Evolutionary conservation across 1,284 basidiomycete species (phyloP).

Genomic region (Rhodotorula sp.): DNA sequence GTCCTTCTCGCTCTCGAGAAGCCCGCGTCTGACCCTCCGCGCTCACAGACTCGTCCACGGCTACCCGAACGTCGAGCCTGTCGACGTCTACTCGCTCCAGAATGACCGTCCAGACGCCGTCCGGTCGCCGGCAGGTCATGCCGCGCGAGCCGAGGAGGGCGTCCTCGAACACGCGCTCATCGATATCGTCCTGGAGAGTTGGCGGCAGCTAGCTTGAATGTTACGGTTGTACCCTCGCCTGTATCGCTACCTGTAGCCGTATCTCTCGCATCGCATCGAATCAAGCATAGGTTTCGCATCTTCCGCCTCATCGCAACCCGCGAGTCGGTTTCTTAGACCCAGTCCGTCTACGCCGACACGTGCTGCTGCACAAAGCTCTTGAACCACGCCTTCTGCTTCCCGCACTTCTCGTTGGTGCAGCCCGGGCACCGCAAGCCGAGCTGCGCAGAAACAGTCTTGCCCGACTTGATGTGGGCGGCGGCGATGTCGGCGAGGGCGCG

Average conservation of each 20-base stretch:
- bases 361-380: constrained; percentile 9
- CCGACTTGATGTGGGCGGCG: constrained; percentile 68
- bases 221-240: too few relatives aligned
- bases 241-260: too few relatives aligned
- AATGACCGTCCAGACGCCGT: constrained; percentile 14
- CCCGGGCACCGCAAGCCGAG: constrained; percentile 87
- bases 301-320: too few relatives aligned
- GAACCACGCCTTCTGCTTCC: constrained; percentile 85
- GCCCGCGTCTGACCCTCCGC: background rate
- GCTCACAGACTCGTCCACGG: background rate
- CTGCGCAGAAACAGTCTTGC: constrained; percentile 65
- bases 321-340: too few relatives aligned
- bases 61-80: constrained; percentile 7
- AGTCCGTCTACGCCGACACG: background rate
- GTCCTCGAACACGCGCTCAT: constrained; percentile 8
- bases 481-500: constrained; percentile 94
- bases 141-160: constrained; percentile 17
- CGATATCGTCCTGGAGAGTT: constrained; percentile 16
- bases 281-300: too few relatives aligned
- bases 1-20: too few relatives aligned
- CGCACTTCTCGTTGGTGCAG: constrained; percentile 85
- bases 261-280: too few relatives aligned
- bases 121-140: constrained; percentile 3
- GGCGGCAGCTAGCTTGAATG: background rate
- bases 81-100: constrained; percentile 16